Conservation (phyloP, 345 rosid species). For the Geranium rotundifolium region DNA sequence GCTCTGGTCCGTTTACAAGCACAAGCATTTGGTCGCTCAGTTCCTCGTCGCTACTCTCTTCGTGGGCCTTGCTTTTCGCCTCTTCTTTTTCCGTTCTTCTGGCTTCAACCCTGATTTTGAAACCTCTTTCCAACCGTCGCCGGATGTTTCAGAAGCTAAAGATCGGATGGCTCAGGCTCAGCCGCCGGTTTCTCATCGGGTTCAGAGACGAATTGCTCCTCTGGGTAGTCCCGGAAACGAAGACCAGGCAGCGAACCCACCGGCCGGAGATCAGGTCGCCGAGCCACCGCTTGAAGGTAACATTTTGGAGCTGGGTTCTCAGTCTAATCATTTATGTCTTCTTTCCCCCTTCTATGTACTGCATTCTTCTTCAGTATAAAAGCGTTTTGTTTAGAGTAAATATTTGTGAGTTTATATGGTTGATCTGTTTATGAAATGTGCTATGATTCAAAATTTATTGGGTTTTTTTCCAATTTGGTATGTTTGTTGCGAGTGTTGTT, state of each 20-base stretch:
- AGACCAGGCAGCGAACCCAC: not conserved
- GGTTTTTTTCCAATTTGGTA: too few relatives aligned
- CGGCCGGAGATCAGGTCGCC: not conserved
- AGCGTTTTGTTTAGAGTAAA: too few relatives aligned
- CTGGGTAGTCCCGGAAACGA: not conserved
- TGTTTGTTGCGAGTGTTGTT: too few relatives aligned
- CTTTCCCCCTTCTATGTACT: too few relatives aligned
- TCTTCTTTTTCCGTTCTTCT: constrained; percentile 48
- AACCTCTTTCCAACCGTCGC: constrained; percentile 14
- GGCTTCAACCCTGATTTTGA: constrained; percentile 7
- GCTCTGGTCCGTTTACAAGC: constrained; percentile 15
- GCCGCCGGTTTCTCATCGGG: not conserved
- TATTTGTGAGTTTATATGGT: too few relatives aligned
- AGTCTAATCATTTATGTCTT: too few relatives aligned
- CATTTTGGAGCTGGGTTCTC: too few relatives aligned
- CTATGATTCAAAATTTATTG: too few relatives aligned
- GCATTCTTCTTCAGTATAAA: too few relatives aligned
- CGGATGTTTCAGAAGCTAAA: too few relatives aligned
- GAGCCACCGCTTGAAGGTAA: not conserved
- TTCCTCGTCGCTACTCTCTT: constrained; percentile 40
- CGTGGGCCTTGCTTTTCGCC: constrained; percentile 50
- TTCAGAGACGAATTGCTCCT: not conserved
- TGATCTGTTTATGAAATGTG: too few relatives aligned
- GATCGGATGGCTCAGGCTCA: not conserved
- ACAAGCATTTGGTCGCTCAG: constrained; percentile 39